phyloP scores from a whole-genome alignment of 139 green algal species.

The Chlamydomonas incerta region DNA sequence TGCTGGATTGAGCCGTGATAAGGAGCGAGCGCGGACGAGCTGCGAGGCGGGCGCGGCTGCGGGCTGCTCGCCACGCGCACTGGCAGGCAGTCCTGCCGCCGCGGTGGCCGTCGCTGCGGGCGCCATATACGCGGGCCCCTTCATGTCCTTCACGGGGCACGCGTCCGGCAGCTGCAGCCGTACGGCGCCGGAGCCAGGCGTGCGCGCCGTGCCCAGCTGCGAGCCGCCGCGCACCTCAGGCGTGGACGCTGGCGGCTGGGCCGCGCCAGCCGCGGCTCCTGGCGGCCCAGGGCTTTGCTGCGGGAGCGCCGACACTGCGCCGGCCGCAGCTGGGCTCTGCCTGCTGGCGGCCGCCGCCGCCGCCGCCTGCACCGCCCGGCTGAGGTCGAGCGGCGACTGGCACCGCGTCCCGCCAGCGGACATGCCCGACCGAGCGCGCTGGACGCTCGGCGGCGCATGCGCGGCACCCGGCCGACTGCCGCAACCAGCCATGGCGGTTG shows the following conservation, averaged over 20 bases:
- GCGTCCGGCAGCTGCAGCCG: constrained; percentile 20
- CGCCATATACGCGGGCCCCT: too few species aligned
- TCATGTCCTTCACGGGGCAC: background rate
- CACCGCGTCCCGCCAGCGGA: background rate
- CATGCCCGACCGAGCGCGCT: background rate
- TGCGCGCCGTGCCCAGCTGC: background rate
- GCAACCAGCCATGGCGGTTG: too few species aligned
- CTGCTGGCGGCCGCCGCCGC: background rate
- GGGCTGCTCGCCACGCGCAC: background rate
- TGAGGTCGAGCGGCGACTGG: background rate
- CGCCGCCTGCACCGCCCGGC: background rate
- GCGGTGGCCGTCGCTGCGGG: background rate
- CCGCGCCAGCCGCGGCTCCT: too few species aligned
- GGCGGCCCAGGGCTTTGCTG: background rate
- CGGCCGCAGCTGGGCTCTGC: too few species aligned
- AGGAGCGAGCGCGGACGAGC: background rate
- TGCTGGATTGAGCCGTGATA: background rate
- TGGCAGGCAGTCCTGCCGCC: background rate
- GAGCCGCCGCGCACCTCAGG: too few species aligned
- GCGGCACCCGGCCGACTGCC: too few species aligned
- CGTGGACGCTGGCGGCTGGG: too few species aligned
- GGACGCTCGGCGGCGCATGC: too few species aligned
- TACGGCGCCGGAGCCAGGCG: background rate
- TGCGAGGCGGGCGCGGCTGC: background rate
- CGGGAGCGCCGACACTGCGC: too few species aligned